Percentiles rank a stretch among this genome's conserved stretches.
These are phyloP conservation scores for Clavariopsis aquatica DNA, from an alignment of 495 filamentous ascomycete species.

Conservation along the genomic window DNA sequence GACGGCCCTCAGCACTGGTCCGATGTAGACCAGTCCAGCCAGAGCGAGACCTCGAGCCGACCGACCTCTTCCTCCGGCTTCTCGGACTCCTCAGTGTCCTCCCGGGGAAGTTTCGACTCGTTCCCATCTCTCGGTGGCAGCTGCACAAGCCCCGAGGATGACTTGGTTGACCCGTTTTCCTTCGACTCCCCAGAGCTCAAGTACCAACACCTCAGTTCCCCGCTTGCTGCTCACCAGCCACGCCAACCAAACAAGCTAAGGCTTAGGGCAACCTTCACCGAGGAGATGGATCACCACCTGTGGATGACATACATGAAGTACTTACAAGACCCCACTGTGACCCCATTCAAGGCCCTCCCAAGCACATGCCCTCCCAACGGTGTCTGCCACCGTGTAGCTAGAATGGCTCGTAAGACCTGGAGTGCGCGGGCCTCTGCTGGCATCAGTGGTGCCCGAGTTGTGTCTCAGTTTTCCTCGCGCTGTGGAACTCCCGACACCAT, in stretches of 20 bases:
- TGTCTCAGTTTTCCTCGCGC: conserved; percentile 22
- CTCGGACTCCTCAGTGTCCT: conserved; percentile 71
- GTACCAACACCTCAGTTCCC: conserved; percentile 38
- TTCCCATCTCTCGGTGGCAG: conserved; percentile 66
- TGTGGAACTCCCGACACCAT: conserved; percentile 48
- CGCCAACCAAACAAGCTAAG: conserved; percentile 37
- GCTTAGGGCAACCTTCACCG: conserved; percentile 63
- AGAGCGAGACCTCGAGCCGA: conserved; percentile 50
- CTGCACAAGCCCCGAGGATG: conserved; percentile 68
- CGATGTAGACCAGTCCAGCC: conserved; percentile 25
- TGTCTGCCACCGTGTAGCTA: conserved; percentile 83
- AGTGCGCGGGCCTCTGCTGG: conserved; percentile 48
- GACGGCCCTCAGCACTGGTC: conserved; percentile 37
- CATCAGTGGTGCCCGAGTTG: conserved; percentile 4
- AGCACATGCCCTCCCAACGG: conserved; percentile 85
- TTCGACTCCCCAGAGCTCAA: conserved; percentile 51
- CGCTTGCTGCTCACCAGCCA: conserved; percentile 23
- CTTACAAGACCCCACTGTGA: conserved; percentile 86
- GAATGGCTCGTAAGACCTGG: conserved; percentile 85
- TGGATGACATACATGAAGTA: conserved; percentile 91
- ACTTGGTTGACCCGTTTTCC: conserved; percentile 57
- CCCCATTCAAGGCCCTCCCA: conserved; percentile 88
- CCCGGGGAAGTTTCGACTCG: conserved; percentile 64
- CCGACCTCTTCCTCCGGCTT: conserved; percentile 61
- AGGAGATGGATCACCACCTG: conserved; percentile 87